Base-by-base conservation (phyloP, 306 rosid species). In the Cucumis melo region DNA sequence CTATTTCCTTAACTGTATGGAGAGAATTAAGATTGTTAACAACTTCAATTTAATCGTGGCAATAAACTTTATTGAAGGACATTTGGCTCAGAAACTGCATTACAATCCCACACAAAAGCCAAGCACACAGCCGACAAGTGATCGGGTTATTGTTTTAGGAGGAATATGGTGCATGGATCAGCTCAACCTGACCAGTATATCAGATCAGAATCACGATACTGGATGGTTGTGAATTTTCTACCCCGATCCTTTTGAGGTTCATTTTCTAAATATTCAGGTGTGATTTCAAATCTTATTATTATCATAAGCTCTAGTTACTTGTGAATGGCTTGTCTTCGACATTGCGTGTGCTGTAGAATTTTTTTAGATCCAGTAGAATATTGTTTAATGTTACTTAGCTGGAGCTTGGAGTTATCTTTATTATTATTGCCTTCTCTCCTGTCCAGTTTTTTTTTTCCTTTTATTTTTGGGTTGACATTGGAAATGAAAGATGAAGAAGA, bases 61-160 rank as follows among this genome's bases (percentile, higher is more conserved):
- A 63, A 73, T 19, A 12, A 36, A 38, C 46, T 16, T 42, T 81
- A 15, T 36, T 76, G 82, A 78, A 91, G 96, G 88, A 81, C 88
- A 6, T 87, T 89, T 71, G 86, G 82, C 84, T 86, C 93, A 1
- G 92, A 89, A 55, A 80, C 60, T 71, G 96, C 85, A 19, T 73
- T 91, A 80, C 87, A 83, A 57, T 83, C 87, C 83, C 93, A 89
- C 82, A 74, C 85, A 5, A 89, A 73, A 84, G 93, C 92, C 57
- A 91, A 91, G 79, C 92, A 91, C 82, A 73, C 82, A 79, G 84
- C 83, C 61, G 83, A 81, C 48, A 85, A 88, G 80, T 85, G 84
- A 81, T 12, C 50, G 3, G 74, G 6, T 42, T 21, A 41, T 21
- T 39, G 13, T 67, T 65, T 67, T 27, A 42, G 74, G n/a, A 21